Evolutionary conservation across 208 protist genomes (phyloP), one percentile per base, ranked within the genome.

Genomic region (Entamoeba moshkovskii): DNA sequence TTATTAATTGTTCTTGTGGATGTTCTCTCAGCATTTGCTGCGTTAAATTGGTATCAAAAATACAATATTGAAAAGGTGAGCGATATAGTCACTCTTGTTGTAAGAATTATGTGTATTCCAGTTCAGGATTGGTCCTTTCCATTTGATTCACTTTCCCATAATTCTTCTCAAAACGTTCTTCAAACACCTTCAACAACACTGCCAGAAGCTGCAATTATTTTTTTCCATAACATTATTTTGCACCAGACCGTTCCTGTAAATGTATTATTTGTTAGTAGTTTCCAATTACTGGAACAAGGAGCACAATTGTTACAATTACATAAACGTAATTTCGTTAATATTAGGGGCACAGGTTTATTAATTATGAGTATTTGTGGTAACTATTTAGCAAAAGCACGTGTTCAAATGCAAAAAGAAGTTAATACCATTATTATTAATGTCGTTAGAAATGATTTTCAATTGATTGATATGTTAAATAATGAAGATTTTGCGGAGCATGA

Each of bases 261-360:
- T 85, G 59, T 85, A 38, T 85, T 85, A 85, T 85, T 85, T 38
- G 25, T 38, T 8, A 42, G 29, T 42, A 85, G 59, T 85, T 85
- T 85, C n/a, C 59, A 85, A 85, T 85, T 85, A 85, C n/a, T 85
- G 25, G 59, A 85, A 85, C 59, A 85, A 85, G 59, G 59, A 29
- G 59, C 16, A 29, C 33, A 29, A 85, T 85, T 85, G n/a, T 38
- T 85, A 42, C 13, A 33, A 85, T 42, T 85, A 38, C 59, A 85
- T 38, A 85, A 85, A 38, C 18, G 59, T 29, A 85, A 85, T 22
- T 85, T 85, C 25, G 59, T 85, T 13, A 85, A 85, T 85, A 42
- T 85, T 38, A 29, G 59, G n/a, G 59, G 59, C 1, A 85, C 59
- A 38, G 59, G 59, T 33, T 38, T 85, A 85, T 38, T 85, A 38